Conservation (phyloP, 257 asterid genomes). For the Solanum ahanhuiri region DNA sequence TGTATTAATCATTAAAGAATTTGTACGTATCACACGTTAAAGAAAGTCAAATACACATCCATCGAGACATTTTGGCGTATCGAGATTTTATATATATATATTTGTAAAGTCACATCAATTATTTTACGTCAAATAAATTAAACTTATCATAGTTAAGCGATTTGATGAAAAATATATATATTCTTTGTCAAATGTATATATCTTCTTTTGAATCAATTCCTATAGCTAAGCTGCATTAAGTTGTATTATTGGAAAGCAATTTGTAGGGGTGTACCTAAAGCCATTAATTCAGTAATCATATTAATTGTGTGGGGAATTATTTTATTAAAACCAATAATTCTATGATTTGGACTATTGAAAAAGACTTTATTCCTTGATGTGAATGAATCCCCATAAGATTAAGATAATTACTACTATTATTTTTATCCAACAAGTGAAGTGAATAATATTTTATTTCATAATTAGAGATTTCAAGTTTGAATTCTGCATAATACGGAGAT, state of each 20-base stretch:
- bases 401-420: neutral
- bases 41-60: neutral
- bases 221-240: neutral
- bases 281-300: neutral
- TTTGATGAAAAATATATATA: neutral
- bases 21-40: neutral
- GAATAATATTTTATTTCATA: neutral
- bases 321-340: neutral
- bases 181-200: neutral
- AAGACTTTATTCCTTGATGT: neutral
- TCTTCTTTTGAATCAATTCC: neutral
- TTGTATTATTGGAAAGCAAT: neutral
- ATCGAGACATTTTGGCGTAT: neutral
- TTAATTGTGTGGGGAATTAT: neutral
- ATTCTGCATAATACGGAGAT: accelerated
- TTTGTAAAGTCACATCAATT: neutral
- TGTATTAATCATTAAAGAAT: neutral
- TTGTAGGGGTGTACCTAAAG: neutral
- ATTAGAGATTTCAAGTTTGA: neutral
- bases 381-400: neutral
- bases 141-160: neutral
- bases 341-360: neutral
- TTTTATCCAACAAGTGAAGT: no score
- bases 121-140: neutral
- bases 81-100: neutral